These are phyloP conservation scores for Fomitopsis serialis DNA, from an alignment of 768 basidiomycete genomes.

Conservation along the genomic window DNA sequence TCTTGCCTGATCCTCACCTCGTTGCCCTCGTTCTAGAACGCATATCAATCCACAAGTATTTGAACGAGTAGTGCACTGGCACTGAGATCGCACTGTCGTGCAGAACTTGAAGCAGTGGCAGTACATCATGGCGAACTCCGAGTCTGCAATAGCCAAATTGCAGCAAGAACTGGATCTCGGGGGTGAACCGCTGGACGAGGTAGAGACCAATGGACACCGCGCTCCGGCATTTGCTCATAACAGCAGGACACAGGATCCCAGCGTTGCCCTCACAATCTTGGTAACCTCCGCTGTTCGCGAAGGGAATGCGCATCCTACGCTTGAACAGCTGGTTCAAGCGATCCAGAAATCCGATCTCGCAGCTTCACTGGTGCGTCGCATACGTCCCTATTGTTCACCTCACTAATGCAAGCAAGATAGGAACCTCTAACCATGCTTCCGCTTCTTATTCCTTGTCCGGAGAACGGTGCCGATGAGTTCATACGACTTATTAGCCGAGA, in stretches of 20 bases:
- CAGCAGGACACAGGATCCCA: conserved; percentile 13
- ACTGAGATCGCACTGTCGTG: no score
- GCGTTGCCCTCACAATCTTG: conserved; percentile 12
- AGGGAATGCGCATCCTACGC: conserved; percentile 6
- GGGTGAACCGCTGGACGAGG: neutral
- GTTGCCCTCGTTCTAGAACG: no score
- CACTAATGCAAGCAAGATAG: conserved; percentile 17
- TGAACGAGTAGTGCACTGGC: no score
- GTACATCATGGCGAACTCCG: neutral
- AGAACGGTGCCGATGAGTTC: conserved; percentile 26
- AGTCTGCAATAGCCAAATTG: neutral
- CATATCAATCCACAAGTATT: no score
- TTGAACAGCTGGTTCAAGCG: conserved; percentile 8
- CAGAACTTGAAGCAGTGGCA: no score
- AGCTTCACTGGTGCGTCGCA: conserved; percentile 14
- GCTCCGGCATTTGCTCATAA: neutral
- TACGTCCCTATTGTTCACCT: neutral
- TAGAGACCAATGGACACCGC: neutral
- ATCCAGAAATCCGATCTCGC: conserved; percentile 8
- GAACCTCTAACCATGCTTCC: conserved; percentile 37
- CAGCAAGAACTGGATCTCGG: neutral
- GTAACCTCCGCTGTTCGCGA: conserved; percentile 14
- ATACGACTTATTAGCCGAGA: conserved; percentile 25
- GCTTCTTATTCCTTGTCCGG: conserved; percentile 25
- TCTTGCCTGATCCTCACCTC: no score